These are phyloP conservation scores for Dictyophora rubrovolvata DNA, from an alignment of 768 basidiomycete species.

Conservation along the genomic window DNA sequence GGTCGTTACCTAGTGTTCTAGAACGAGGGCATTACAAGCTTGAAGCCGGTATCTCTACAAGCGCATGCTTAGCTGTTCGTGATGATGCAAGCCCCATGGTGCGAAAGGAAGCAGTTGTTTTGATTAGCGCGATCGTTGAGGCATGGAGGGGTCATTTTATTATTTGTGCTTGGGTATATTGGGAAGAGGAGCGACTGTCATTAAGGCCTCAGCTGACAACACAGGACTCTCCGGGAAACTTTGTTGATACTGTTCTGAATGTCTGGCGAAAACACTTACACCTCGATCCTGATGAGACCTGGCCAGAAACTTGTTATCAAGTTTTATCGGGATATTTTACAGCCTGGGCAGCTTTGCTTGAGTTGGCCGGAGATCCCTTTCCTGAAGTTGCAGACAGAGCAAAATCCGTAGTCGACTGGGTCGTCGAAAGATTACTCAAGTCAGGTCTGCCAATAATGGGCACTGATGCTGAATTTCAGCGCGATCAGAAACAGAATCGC, in stretches of 20 bases:
- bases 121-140: conserved; percentile 87
- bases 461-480: conserved; percentile 13
- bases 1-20: conserved; percentile 2
- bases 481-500: conserved; percentile 21
- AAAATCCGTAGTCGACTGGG: conserved; percentile 84
- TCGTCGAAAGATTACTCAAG: conserved; percentile 81
- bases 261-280: conserved; percentile 71
- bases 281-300: conserved; percentile 45
- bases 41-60: conserved; percentile 88
- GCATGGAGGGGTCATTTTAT: conserved; percentile 97
- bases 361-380: conserved; percentile 88
- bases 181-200: conserved; percentile 81
- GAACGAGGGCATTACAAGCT: conserved; percentile 29
- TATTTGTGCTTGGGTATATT: conserved; percentile 92
- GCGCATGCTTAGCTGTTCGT: conserved; percentile 77
- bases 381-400: conserved; percentile 87
- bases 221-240: background rate
- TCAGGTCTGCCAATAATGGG: conserved; percentile 29
- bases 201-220: background rate
- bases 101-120: conserved; percentile 82
- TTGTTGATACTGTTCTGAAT: conserved; percentile 57
- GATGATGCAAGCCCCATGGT: conserved; percentile 97
- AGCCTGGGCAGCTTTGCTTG: conserved; percentile 78
- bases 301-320: conserved; percentile 67
- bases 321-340: conserved; percentile 89